Evolutionary conservation across 768 basidiomycete genomes (phyloP), one percentile per base, ranked within the genome.

Genomic region (Cystobasidium tubakii): DNA sequence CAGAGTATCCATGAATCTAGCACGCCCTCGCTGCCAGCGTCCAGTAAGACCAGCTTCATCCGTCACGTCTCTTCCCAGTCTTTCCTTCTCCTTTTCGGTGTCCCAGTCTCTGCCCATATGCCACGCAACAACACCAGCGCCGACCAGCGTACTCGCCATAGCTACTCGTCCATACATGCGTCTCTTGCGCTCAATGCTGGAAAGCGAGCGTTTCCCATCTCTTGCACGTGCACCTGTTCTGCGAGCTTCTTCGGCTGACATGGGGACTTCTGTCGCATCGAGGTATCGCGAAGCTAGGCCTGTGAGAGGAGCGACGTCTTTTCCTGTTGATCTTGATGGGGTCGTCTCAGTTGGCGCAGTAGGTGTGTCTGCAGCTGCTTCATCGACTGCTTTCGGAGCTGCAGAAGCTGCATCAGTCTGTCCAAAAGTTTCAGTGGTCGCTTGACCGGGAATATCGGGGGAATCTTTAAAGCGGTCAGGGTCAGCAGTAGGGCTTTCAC

Each of bases 71-170:
- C 71, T 36, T 74, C 76, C 75, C 79, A 86, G 87, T 82, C 86
- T 87, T 60, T 78, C 82, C 79, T 85, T 85, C 77, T 90, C 83
- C 81, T 91, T 90, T 1, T 87, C 87, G 71, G 84, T 85, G 19
- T 87, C 87, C 89, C 90, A 94, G 54, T 90, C 88, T 57, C 88
- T 84, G 0, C 91, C 92, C 78, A 91, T 84, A 74, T 88, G 88
- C 62, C 87, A 83, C 0, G 84, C 84, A 50, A 86, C 86, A 17
- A 82, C 85, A 1, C 27, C 66, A 1, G 85, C 81, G 1, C 85
- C 90, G 13, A 87, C 78, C 2, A 84, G 82, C 7, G 90, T 79
- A 39, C 88, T 34, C 21, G 25, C 75, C 1, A 89, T 79, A 23
- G 86, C 84, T 0, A 87, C 77, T 42, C 89, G 82, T 4, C 86